Evolutionary conservation across 108 stramenopile genomes (phyloP).

Genomic region (Nannochloropsis granulata): DNA sequence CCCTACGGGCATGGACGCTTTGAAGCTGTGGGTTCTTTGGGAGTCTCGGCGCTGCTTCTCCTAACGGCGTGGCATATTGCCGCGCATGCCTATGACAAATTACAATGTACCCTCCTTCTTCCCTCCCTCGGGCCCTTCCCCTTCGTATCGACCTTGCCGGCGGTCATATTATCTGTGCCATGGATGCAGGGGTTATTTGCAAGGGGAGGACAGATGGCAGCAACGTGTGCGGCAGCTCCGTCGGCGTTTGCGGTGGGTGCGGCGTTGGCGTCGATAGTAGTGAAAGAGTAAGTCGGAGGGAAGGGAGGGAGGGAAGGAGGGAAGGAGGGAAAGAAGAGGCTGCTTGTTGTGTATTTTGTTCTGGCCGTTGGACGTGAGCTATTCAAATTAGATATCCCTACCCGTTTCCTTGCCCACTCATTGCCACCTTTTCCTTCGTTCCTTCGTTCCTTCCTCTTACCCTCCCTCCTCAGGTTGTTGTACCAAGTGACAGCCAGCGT

Average conservation of each 20-base stretch:
- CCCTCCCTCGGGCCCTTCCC: neutral
- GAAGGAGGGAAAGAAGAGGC: too few species aligned
- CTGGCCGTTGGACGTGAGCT: conserved; percentile 22
- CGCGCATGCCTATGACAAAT: conserved; percentile 46
- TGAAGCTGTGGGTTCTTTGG: conserved; percentile 73
- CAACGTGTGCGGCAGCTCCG: conserved; percentile 4
- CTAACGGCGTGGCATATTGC: conserved; percentile 71
- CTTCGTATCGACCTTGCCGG: neutral
- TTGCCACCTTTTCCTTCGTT: neutral
- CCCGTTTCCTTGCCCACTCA: neutral
- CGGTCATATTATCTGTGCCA: neutral
- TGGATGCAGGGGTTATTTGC: neutral
- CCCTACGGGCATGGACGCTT: conserved; percentile 95
- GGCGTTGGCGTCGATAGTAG: conserved; percentile 60
- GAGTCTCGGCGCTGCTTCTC: conserved; percentile 71
- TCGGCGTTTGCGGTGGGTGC: conserved; percentile 49
- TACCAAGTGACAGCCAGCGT: conserved; percentile 65
- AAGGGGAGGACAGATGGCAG: conserved; percentile 12
- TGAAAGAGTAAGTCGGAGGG: conserved; percentile 51
- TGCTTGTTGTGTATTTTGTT: too few species aligned
- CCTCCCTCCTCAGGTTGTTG: conserved; percentile 5
- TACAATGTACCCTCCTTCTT: neutral
- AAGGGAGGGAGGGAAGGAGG: too few species aligned
- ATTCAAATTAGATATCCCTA: neutral
- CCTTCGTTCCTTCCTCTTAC: neutral